These are phyloP conservation scores for Lolium multiflorum DNA, from an alignment of 176 grass and related monocot genomes.

Conservation along the genomic window DNA sequence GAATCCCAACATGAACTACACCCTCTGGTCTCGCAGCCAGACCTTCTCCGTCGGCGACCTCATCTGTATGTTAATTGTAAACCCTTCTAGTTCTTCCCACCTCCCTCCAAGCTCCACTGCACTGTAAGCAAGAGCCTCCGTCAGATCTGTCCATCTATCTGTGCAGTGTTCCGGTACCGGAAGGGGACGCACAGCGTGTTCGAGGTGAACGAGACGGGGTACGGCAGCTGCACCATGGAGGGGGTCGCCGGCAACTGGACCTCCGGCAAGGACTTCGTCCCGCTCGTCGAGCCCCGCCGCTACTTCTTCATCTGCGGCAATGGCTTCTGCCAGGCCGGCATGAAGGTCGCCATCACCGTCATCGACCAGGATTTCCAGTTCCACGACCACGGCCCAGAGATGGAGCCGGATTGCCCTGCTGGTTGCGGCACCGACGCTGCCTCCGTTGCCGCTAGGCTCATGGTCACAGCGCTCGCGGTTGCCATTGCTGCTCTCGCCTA, in stretches of 20 bases:
- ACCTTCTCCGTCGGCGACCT: conserved; percentile 79
- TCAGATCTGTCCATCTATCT: no score
- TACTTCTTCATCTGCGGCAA: conserved; percentile 96
- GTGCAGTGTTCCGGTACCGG: conserved; percentile 83
- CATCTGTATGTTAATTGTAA: conserved; percentile 41
- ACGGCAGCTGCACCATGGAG: conserved; percentile 88
- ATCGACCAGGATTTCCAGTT: neutral
- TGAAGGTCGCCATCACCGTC: conserved; percentile 76
- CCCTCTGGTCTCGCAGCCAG: conserved; percentile 77
- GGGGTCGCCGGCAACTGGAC: conserved; percentile 83
- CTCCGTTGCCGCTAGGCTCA: neutral
- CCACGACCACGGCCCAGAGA: conserved; percentile 29
- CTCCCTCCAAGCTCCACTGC: no score
- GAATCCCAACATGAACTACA: conserved; percentile 93
- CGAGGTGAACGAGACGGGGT: conserved; percentile 84
- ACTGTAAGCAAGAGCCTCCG: no score
- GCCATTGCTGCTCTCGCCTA: neutral
- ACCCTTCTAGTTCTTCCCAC: no score
- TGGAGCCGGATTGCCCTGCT: neutral
- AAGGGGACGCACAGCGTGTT: conserved; percentile 87
- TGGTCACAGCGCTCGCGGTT: neutral
- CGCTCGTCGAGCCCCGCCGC: conserved; percentile 46
- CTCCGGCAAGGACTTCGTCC: conserved; percentile 93
- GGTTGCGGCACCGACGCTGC: neutral
- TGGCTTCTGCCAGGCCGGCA: conserved; percentile 71